phyloP scores from a whole-genome alignment of 805 yeast genomes.

The Schwanniomyces vanrijiae region DNA sequence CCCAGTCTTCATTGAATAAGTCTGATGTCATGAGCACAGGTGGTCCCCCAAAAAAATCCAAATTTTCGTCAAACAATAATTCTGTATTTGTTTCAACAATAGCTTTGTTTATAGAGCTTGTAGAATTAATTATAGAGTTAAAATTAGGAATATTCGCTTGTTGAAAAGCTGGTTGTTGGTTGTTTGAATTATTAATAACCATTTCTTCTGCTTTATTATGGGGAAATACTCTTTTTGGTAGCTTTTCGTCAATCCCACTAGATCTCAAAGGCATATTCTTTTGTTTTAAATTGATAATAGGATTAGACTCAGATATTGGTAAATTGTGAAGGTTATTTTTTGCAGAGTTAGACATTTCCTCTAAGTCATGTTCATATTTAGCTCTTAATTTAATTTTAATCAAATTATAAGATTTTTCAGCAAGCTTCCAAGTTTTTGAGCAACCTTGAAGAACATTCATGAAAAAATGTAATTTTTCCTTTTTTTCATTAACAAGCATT shows the following conservation, averaged over 20 bases:
- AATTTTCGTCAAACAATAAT: constrained; percentile 21
- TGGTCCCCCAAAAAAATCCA: constrained; percentile 51
- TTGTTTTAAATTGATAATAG: background rate
- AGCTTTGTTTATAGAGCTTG: background rate
- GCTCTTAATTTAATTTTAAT: constrained; percentile 34
- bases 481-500: constrained; percentile 23
- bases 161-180: background rate
- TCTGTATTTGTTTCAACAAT: constrained; percentile 16
- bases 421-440: constrained; percentile 48
- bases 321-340: background rate
- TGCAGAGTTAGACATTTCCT: background rate
- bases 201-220: background rate
- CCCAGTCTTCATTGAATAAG: constrained; percentile 49
- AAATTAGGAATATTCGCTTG: background rate
- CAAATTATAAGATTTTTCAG: constrained; percentile 44
- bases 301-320: background rate
- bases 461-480: constrained; percentile 34
- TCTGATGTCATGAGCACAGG: constrained; percentile 53
- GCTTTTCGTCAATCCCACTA: background rate
- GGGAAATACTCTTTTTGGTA: background rate
- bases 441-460: constrained; percentile 40
- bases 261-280: background rate
- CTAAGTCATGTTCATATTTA: constrained; percentile 3
- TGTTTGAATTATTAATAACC: background rate
- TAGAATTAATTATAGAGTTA: background rate